These are phyloP conservation scores for Candida silvatica DNA, from an alignment of 805 yeast genomes.

Conservation along the genomic window DNA sequence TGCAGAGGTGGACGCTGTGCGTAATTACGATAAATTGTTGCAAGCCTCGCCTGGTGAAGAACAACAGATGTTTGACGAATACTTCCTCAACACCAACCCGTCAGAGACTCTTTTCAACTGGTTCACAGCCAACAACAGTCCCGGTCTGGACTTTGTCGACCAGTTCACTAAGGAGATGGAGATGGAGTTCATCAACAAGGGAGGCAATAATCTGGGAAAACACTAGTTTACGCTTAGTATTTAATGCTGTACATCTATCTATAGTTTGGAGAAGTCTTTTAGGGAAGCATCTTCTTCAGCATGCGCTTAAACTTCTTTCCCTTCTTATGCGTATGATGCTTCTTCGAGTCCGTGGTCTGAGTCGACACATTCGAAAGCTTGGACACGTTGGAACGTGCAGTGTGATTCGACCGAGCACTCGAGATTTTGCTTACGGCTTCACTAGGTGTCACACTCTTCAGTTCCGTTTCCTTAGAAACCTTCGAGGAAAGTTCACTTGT, in stretches of 20 bases:
- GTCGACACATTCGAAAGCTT: too few relatives aligned
- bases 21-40: background rate
- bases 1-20: slow-evolving; percentile 1
- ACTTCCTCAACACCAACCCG: slow-evolving; percentile 22
- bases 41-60: slow-evolving; percentile 7
- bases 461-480: too few relatives aligned
- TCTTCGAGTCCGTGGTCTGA: too few relatives aligned
- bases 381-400: too few relatives aligned
- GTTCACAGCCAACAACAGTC: slow-evolving; percentile 37
- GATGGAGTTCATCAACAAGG: slow-evolving; percentile 41
- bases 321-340: background rate
- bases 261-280: background rate
- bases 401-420: too few relatives aligned
- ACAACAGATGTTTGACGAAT: slow-evolving; percentile 25
- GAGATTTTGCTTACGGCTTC: too few relatives aligned
- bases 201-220: slow-evolving; percentile 8
- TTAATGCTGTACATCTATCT: background rate
- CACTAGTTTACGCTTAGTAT: background rate
- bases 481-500: too few relatives aligned
- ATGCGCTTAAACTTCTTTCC: slow-evolving; percentile 1
- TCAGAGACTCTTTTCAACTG: slow-evolving; percentile 36
- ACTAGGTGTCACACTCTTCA: too few relatives aligned
- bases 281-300: slow-evolving; percentile 1
- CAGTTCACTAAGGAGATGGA: slow-evolving; percentile 80
- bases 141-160: slow-evolving; percentile 55